Evolutionary conservation across 495 filamentous ascomycete species (phyloP).

Genomic region (Cetradonia linearis): DNA sequence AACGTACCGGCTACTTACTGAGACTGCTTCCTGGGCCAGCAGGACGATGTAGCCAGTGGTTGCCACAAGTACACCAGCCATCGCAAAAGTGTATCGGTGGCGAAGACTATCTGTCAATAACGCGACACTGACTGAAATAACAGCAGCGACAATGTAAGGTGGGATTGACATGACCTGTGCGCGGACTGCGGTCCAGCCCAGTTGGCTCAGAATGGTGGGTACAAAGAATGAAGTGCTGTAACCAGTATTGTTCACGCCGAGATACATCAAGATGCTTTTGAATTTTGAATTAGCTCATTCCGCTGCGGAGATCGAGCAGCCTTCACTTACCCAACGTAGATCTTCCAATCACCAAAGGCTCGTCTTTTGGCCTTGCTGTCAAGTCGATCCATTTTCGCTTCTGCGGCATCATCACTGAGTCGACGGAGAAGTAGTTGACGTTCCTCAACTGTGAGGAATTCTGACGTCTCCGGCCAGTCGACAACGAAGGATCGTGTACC

Average conservation of each 20-base stretch:
- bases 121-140: slow-evolving; percentile 37
- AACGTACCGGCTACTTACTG: slow-evolving; percentile 39
- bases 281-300: slow-evolving; percentile 1
- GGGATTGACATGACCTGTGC: slow-evolving; percentile 49
- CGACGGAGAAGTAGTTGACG: slow-evolving; percentile 36
- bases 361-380: slow-evolving; percentile 38
- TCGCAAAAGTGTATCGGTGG: slow-evolving; percentile 43
- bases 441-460: slow-evolving; percentile 41
- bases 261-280: slow-evolving; percentile 37
- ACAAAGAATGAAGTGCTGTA: slow-evolving; percentile 45
- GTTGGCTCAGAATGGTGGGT: slow-evolving; percentile 46
- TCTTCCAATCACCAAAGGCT: slow-evolving; percentile 46
- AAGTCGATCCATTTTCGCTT: slow-evolving; percentile 40
- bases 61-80: slow-evolving; percentile 37
- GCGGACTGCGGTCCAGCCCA: slow-evolving; percentile 42
- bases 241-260: slow-evolving; percentile 41
- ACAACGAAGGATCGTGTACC: slow-evolving; percentile 43
- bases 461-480: slow-evolving; percentile 45
- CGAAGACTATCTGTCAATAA: slow-evolving; percentile 38
- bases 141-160: slow-evolving; percentile 43
- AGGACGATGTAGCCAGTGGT: slow-evolving; percentile 43
- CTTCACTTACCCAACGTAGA: slow-evolving; percentile 38
- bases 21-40: slow-evolving; percentile 34
- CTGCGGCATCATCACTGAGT: slow-evolving; percentile 34
- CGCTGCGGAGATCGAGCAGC: background rate